Percentiles rank a stretch among this genome's conserved stretches.
Evolutionary conservation across 805 yeast genomes (phyloP).

Genomic region (Yarrowia sp.): DNA sequence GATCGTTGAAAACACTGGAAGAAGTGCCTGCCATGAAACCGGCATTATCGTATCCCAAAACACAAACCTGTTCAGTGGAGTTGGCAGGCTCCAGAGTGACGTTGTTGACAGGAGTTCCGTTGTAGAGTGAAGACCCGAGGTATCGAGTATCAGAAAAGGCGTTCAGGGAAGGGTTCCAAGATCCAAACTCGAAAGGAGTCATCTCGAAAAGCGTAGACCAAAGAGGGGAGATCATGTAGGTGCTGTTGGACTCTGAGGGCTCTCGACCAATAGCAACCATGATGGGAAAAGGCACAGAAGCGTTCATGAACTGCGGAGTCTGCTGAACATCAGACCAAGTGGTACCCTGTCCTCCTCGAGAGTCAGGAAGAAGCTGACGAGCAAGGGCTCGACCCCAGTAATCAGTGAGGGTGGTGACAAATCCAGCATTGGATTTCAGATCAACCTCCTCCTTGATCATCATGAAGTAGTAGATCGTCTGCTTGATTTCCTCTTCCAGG

Average conservation of each 20-base stretch:
- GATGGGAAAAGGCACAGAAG: slow-evolving; percentile 62
- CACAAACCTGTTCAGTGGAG: not conserved
- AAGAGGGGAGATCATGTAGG: slow-evolving; percentile 45
- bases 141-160: slow-evolving; percentile 64
- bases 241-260: slow-evolving; percentile 39
- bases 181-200: slow-evolving; percentile 70
- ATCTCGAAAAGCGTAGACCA: slow-evolving; percentile 58
- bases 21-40: slow-evolving; percentile 8
- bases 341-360: slow-evolving; percentile 54
- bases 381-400: slow-evolving; percentile 74
- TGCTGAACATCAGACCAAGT: slow-evolving; percentile 53
- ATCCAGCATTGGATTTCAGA: slow-evolving; percentile 58
- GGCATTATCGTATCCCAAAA: not conserved
- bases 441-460: slow-evolving; percentile 10
- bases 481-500: slow-evolving; percentile 43
- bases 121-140: slow-evolving; percentile 59
- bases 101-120: slow-evolving; percentile 44
- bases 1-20: not conserved
- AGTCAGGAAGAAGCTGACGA: slow-evolving; percentile 55
- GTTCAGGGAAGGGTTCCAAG: slow-evolving; percentile 75
- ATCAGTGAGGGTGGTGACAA: slow-evolving; percentile 63
- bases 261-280: slow-evolving; percentile 45
- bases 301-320: slow-evolving; percentile 53
- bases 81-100: not conserved
- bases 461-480: slow-evolving; percentile 30